These are phyloP conservation scores for Yamadazyma tumulicola DNA, from an alignment of 805 yeast genomes.

Conservation along the genomic window DNA sequence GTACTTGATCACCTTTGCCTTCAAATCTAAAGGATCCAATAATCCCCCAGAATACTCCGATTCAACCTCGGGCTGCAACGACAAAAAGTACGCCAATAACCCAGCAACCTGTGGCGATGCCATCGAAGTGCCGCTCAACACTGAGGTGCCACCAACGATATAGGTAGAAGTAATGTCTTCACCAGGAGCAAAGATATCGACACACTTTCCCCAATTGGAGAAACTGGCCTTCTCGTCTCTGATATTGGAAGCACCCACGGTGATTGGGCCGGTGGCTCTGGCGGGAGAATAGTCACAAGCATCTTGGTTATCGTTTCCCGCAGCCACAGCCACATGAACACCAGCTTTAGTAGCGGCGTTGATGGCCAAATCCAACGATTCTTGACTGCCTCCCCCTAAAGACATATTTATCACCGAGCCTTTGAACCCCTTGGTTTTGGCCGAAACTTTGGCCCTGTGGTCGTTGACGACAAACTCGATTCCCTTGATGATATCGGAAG, in stretches of 20 bases:
- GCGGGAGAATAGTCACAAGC: constrained; percentile 63
- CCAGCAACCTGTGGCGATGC: constrained; percentile 62
- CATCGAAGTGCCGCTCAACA: constrained; percentile 62
- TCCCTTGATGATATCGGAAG: constrained; percentile 42
- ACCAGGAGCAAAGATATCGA: constrained; percentile 55
- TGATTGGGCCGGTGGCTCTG: constrained; percentile 51
- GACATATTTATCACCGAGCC: constrained; percentile 65
- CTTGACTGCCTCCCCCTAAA: constrained; percentile 56
- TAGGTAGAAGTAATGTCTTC: constrained; percentile 54
- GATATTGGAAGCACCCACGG: constrained; percentile 49
- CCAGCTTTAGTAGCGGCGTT: constrained; percentile 57
- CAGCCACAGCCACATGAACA: constrained; percentile 59
- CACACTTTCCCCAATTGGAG: constrained; percentile 53
- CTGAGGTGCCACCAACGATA: constrained; percentile 53
- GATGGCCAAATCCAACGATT: constrained; percentile 55
- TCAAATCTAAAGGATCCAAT: constrained; percentile 51
- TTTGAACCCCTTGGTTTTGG: constrained; percentile 43
- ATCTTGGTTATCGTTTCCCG: constrained; percentile 59
- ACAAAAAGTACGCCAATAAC: constrained; percentile 51
- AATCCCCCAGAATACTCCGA: constrained; percentile 46
- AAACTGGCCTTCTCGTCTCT: constrained; percentile 47
- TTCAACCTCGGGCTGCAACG: constrained; percentile 49
- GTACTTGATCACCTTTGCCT: constrained; percentile 48
- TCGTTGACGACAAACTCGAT: constrained; percentile 37
- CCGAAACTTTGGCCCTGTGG: constrained; percentile 26